Evolutionary conservation across 176 grass and related monocot species (phyloP).

Genomic region (Aechmea fasciata): DNA sequence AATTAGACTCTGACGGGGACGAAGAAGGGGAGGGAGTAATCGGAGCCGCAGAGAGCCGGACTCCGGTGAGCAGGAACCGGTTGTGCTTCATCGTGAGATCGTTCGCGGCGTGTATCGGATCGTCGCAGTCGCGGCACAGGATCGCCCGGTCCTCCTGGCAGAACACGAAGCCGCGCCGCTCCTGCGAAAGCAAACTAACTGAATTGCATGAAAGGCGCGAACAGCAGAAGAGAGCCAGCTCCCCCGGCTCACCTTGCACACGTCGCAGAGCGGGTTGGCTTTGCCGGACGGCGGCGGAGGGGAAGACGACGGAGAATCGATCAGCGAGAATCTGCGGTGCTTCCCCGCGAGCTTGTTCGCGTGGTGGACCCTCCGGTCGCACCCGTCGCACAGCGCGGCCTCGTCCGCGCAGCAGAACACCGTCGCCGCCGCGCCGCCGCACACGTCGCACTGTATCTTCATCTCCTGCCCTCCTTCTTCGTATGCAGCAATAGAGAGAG

Average conservation of each 20-base stretch:
- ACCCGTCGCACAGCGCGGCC: slow-evolving; percentile 35
- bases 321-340: slow-evolving; percentile 29
- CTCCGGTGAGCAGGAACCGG: slow-evolving; percentile 72
- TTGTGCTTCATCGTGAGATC: slow-evolving; percentile 83
- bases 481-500: no score
- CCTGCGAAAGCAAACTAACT: slow-evolving; percentile 30
- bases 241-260: slow-evolving; percentile 43
- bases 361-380: slow-evolving; percentile 34
- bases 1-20: slow-evolving; percentile 10
- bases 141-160: slow-evolving; percentile 96
- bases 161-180: slow-evolving; percentile 65
- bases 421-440: slow-evolving; percentile 19
- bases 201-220: background rate
- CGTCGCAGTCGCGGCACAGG: slow-evolving; percentile 87
- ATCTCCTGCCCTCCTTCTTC: background rate
- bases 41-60: slow-evolving; percentile 41
- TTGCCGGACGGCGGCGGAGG: background rate
- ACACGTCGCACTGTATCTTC: slow-evolving; percentile 13
- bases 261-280: slow-evolving; percentile 50
- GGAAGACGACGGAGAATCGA: slow-evolving; percentile 11
- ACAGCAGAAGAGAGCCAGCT: background rate
- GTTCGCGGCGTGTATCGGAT: slow-evolving; percentile 68
- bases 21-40: slow-evolving; percentile 11
- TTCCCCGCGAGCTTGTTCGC: slow-evolving; percentile 5
- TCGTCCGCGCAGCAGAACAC: slow-evolving; percentile 37